Conservation (phyloP, 305 asterid species). For the Fraxinus sp. region DNA sequence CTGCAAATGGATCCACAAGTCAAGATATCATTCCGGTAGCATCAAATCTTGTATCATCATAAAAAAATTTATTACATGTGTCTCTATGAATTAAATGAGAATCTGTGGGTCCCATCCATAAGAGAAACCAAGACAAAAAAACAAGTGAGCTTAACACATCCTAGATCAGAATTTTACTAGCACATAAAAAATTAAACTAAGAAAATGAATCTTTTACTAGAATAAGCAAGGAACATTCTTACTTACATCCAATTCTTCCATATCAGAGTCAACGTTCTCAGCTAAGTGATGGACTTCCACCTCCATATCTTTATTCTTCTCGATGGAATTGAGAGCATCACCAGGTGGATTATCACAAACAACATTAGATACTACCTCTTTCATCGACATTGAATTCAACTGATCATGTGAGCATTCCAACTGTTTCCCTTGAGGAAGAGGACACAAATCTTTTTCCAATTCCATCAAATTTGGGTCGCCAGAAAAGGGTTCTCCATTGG, state of each 20-base stretch:
- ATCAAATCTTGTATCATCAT: not conserved
- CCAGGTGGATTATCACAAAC: slow-evolving; percentile 35
- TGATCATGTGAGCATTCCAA: slow-evolving; percentile 39
- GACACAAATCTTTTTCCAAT: slow-evolving; percentile 32
- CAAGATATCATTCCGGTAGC: not conserved
- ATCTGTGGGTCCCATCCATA: not conserved
- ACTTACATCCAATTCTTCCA: slow-evolving; percentile 86
- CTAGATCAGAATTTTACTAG: not conserved
- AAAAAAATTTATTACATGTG: not conserved
- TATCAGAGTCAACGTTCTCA: slow-evolving; percentile 72
- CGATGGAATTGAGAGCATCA: slow-evolving; percentile 24
- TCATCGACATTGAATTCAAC: slow-evolving; percentile 28
- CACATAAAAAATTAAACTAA: not conserved
- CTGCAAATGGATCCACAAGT: not conserved
- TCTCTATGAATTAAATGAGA: not conserved
- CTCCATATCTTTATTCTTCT: slow-evolving; percentile 41
- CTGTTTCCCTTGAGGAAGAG: slow-evolving; percentile 24
- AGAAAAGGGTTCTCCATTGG: slow-evolving; percentile 26
- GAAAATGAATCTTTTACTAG: slow-evolving; percentile 16
- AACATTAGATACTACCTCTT: slow-evolving; percentile 37
- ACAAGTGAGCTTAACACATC: not conserved
- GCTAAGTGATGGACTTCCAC: slow-evolving; percentile 45
- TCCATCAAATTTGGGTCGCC: slow-evolving; percentile 21
- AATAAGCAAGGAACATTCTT: slow-evolving; percentile 30
- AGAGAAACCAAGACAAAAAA: not conserved